Evolutionary conservation across 371 early-diverging fungal genomes (phyloP).

Genomic region (Mortierella sp.): DNA sequence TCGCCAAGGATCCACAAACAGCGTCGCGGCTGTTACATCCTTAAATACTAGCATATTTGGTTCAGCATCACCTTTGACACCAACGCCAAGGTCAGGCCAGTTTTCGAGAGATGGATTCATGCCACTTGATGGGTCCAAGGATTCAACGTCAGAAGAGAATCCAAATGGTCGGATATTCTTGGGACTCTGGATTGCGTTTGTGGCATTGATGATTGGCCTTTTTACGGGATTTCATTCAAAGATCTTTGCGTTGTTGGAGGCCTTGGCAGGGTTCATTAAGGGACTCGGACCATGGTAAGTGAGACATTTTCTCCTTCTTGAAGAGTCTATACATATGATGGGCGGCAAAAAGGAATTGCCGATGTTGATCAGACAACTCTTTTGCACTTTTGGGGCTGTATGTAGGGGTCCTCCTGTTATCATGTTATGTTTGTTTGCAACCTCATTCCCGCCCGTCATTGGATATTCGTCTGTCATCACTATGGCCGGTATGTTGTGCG

Average conservation of each 20-base stretch:
- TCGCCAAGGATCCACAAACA: background rate
- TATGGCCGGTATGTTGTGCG: constrained; percentile 56
- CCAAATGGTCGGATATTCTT: constrained; percentile 30
- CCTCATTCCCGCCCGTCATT: constrained; percentile 77
- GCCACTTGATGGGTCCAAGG: constrained; percentile 15
- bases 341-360: too few relatives aligned
- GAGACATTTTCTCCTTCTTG: too few relatives aligned
- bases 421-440: constrained; percentile 57
- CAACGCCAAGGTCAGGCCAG: background rate
- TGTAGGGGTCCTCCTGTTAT: constrained; percentile 41
- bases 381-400: background rate
- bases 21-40: background rate
- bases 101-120: constrained; percentile 20
- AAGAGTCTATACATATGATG: too few relatives aligned
- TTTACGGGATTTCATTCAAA: constrained; percentile 22
- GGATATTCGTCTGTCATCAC: constrained; percentile 77
- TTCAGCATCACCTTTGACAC: background rate
- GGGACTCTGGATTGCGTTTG: constrained; percentile 31
- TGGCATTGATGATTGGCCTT: constrained; percentile 28
- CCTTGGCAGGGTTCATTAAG: constrained; percentile 33
- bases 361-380: background rate
- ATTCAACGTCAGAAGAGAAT: constrained; percentile 1
- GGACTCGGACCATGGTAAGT: constrained; percentile 38
- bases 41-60: background rate
- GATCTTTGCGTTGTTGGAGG: constrained; percentile 34